These are phyloP conservation scores for Mrakia gelida DNA, from an alignment of 768 basidiomycete genomes.

Conservation along the genomic window DNA sequence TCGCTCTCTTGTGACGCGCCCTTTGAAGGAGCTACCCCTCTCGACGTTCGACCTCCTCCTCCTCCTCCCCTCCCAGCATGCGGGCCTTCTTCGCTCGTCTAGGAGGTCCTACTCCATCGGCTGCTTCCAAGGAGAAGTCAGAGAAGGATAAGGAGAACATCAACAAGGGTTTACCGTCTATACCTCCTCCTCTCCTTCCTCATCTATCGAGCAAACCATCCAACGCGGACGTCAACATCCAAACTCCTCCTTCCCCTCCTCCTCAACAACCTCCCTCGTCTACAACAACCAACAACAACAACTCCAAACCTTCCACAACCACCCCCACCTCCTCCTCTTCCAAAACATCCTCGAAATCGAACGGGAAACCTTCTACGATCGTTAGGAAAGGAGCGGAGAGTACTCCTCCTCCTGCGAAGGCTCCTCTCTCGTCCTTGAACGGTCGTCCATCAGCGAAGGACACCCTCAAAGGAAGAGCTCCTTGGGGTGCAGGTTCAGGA, in stretches of 20 bases:
- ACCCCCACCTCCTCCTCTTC: background rate
- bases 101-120: background rate
- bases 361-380: background rate
- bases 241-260: background rate
- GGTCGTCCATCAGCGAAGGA: background rate
- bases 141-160: slow-evolving; percentile 7
- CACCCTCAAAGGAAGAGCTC: background rate
- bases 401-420: background rate
- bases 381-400: background rate
- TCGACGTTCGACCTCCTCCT: background rate
- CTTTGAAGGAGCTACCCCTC: background rate
- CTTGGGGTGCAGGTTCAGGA: background rate
- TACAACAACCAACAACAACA: background rate
- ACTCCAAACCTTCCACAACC: background rate
- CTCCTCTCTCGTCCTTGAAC: slow-evolving; percentile 6
- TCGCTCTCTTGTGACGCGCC: background rate
- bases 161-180: background rate
- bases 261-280: background rate
- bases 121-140: background rate
- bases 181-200: slow-evolving; percentile 9
- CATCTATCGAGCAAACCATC: background rate
- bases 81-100: slow-evolving; percentile 29
- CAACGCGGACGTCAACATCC: slow-evolving; percentile 4
- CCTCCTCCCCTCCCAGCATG: slow-evolving; percentile 4
- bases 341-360: background rate